Percentiles rank a stretch among this genome's conserved stretches.
Evolutionary conservation across 805 yeast genomes (phyloP).

Genomic region (Blastobotrys mokoenaii): DNA sequence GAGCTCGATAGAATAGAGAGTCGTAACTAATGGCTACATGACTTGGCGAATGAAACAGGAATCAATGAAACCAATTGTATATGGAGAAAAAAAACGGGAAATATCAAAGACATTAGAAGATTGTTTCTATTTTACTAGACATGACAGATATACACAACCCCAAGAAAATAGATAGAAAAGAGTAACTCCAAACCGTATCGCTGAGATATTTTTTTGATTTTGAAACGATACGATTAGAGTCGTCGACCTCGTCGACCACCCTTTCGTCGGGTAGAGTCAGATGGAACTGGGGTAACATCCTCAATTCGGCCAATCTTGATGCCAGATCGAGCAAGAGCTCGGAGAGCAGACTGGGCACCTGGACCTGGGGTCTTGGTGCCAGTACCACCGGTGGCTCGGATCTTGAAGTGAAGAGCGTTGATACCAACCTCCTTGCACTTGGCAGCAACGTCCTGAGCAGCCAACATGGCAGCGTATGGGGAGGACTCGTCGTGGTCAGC

Average conservation of each 20-base stretch:
- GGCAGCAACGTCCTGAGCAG: conserved; percentile 99
- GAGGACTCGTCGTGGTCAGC: conserved; percentile 99
- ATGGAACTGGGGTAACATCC: conserved; percentile 99
- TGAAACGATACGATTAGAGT: conserved; percentile 41
- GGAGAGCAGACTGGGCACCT: conserved; percentile 98
- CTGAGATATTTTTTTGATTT: too few relatives aligned
- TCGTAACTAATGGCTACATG: too few relatives aligned
- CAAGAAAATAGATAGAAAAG: too few relatives aligned
- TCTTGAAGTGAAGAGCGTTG: conserved; percentile 98
- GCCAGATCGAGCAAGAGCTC: conserved; percentile 99
- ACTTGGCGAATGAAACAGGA: too few relatives aligned
- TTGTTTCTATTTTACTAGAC: too few relatives aligned
- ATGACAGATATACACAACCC: too few relatives aligned
- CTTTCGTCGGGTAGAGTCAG: conserved; percentile 99
- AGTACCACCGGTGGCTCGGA: conserved; percentile 99
- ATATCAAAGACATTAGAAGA: too few relatives aligned
- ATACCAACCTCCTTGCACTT: conserved; percentile 99
- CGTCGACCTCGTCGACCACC: conserved; percentile 99
- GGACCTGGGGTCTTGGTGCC: conserved; percentile 99
- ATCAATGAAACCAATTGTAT: too few relatives aligned
- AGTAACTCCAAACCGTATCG: too few relatives aligned
- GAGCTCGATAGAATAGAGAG: too few relatives aligned
- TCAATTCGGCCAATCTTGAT: conserved; percentile 99
- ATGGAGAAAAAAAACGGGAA: too few relatives aligned
- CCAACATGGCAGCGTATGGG: conserved; percentile 99